Base-by-base conservation (phyloP, 2,329 filamentous ascomycete genomes). In the Catunica adiposa region DNA sequence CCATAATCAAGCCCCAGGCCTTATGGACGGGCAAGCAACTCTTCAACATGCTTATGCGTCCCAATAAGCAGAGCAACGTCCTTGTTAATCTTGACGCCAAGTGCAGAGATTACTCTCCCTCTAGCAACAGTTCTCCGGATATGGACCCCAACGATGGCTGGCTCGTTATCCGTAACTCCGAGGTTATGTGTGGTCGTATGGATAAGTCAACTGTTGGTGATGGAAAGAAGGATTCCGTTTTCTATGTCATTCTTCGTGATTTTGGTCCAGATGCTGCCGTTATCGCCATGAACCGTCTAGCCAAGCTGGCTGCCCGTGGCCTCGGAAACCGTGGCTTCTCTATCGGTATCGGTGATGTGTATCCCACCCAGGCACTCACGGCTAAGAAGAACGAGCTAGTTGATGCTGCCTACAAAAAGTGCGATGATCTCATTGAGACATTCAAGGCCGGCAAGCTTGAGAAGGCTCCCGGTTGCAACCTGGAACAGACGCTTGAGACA, bases 11-110 rank as follows among this genome's bases (percentile, higher is more conserved):
- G 61, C 92, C 92, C 0, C 77, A 88, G 64, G 79, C 82, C 56
- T 72, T 96, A 20, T 98, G 92, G 92, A 98, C 92, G 0, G 92
- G 92, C 60, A 98, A 98, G 68, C 92, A 97, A 65, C 77, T 97
- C 1, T 97, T 96, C 73, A 94, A 86, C 66, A 77, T 97, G 51
- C 72, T 97, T 51, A 80, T 98, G 84, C 80, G 86, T 31, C 90
- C 92, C 2, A 95, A 94, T 68, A 86, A 83, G 62, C 68, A 83
- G n/a, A 89, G 82, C 2, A 80, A 82, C 0, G 86, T 97, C 20
- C 74, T 84, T 61, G 82, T 98, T 62, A 98, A 98, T 64, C 75
- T 98, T 9, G 92, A 98, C 64, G 90, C 90, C 46, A 88, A 90
- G 63, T 94, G 89, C 68, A 84, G 84, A 75, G 80, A 88, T 57